Base-by-base conservation (phyloP, 2,329 filamentous ascomycete species). In the Aspergillus sp. region DNA sequence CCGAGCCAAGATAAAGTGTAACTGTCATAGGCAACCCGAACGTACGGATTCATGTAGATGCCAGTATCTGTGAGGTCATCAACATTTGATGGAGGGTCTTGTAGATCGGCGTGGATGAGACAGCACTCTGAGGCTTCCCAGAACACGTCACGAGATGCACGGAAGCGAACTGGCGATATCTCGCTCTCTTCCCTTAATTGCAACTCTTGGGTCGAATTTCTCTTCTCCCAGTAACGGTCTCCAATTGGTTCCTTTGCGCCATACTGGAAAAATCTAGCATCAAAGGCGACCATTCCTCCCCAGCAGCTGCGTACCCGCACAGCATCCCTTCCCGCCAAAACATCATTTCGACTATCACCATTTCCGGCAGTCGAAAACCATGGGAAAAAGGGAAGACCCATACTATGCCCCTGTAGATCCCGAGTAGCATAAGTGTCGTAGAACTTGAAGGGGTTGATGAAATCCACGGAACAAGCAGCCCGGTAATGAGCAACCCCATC, bases 351-450 rank as follows among this genome's bases (percentile, higher is more conserved):
- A 33, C 77, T 82, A n/a, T 68, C 68, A 0, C 71, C 80, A 12
- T 75, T 63, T 1, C 73, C 73, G 12, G 68, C 63, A 9, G 56
- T 66, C 4, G 79, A 75, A 62, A 90, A 90, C 76, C 84, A 86
- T 0, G 86, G 86, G 59, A 79, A 90, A 61, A 88, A 82, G 0
- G 85, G 84, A 2, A 88, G 67, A 1, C 85, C 86, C 60, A 84
- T 80, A 23, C 78, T 77, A 59, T 79, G 84, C 0, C 85, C 85
- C 56, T 88, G 82, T 2, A 79, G 67, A 60, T 90, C 86, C 17
- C 86, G 76, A 23, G 82, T 84, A 2, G 86, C 86, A 65, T 85
- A 89, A 0, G 84, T 82, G 64, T 90, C 86, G 64, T 90, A 90
- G 61, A 85, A 87, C 53, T 86, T 83, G 67, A 88, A 82, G 0